Conservation (phyloP, 148 eudicot genomes). For the Silene latifolia region DNA sequence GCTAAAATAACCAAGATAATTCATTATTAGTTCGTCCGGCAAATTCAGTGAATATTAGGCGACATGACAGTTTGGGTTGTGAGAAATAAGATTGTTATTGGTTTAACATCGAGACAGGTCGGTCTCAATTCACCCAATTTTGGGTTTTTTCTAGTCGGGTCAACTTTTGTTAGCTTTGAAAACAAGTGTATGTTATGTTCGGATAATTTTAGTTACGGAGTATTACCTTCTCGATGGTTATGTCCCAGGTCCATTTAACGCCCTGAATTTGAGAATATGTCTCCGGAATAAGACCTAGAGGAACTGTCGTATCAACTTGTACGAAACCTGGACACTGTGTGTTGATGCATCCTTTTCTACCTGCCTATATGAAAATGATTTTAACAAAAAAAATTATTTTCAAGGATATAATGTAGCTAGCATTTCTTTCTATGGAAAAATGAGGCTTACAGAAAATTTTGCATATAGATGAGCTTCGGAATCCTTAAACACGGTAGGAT, state of each 20-base stretch:
- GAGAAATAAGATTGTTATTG: too few species aligned
- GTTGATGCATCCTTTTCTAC: background rate
- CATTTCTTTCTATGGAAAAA: too few species aligned
- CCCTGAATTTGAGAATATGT: background rate
- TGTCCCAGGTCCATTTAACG: background rate
- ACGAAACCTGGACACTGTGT: slow-evolving; percentile 2
- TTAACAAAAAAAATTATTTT: background rate
- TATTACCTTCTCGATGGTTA: background rate
- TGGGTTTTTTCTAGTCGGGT: too few species aligned
- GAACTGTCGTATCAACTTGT: background rate
- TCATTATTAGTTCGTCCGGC: too few species aligned
- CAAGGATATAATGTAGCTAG: background rate
- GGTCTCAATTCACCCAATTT: too few species aligned
- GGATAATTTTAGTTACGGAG: background rate
- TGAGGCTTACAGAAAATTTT: background rate
- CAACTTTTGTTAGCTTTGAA: too few species aligned
- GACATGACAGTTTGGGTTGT: too few species aligned
- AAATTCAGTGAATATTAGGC: too few species aligned
- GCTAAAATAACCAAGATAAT: too few species aligned
- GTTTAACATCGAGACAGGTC: too few species aligned
- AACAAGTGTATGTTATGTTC: too few species aligned
- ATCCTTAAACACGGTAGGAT: slow-evolving; percentile 3
- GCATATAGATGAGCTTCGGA: slow-evolving; percentile 1
- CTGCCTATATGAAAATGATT: background rate
- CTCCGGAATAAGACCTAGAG: background rate